These are phyloP conservation scores for Aureobasidium sp. DNA, from an alignment of 2,329 filamentous ascomycete genomes.

Conservation along the genomic window DNA sequence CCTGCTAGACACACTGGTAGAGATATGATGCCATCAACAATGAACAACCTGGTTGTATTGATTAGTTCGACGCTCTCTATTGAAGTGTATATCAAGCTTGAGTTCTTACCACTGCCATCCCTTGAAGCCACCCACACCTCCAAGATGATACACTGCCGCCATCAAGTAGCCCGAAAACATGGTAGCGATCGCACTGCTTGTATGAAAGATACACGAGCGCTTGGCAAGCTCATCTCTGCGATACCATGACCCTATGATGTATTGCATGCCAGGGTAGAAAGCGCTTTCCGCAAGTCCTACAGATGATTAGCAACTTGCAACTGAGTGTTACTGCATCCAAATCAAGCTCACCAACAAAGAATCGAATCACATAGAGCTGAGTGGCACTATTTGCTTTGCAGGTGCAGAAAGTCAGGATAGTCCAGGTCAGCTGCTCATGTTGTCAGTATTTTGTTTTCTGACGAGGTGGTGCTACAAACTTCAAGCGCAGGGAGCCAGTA, in stretches of 20 bases:
- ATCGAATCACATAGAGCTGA: slow-evolving; percentile 43
- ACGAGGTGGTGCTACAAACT: no score
- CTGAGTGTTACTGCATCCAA: not conserved
- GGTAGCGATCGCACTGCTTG: slow-evolving; percentile 38
- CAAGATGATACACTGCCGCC: slow-evolving; percentile 46
- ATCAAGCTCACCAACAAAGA: slow-evolving; percentile 38
- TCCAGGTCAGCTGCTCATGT: slow-evolving; percentile 40
- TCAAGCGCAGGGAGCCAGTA: no score
- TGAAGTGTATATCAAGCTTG: no score
- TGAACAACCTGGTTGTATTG: no score
- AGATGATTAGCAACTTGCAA: not conserved
- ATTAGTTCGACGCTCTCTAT: no score
- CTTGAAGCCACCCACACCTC: no score
- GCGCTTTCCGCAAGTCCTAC: slow-evolving; percentile 42
- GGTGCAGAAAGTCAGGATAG: slow-evolving; percentile 40
- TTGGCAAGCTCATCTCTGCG: slow-evolving; percentile 46
- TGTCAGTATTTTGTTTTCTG: no score
- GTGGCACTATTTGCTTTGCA: slow-evolving; percentile 18
- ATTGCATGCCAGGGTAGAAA: slow-evolving; percentile 49
- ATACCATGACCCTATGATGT: slow-evolving; percentile 48
- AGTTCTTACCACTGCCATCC: no score
- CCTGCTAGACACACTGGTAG: slow-evolving; percentile 47
- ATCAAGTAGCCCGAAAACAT: slow-evolving; percentile 51
- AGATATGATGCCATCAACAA: slow-evolving; percentile 49
- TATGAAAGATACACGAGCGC: slow-evolving; percentile 47